Percentiles rank a stretch among this genome's conserved stretches.
phyloP scores from a whole-genome alignment of 2,329 filamentous ascomycete genomes.

The Sporothrix phasma region DNA sequence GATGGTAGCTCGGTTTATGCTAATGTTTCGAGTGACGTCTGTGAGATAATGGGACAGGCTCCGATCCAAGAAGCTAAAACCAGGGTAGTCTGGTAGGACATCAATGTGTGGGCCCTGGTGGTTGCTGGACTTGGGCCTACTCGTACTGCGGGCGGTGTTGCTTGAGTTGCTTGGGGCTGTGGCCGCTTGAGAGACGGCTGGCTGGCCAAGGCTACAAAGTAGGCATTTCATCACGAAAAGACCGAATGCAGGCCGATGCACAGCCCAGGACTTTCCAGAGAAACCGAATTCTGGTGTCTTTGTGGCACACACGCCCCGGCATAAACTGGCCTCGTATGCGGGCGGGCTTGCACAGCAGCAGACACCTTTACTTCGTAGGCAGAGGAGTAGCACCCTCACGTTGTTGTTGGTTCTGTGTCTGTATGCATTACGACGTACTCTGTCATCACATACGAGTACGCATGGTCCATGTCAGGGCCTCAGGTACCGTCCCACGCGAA shows the following conservation, averaged over 20 bases:
- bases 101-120: neutral
- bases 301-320: slow-evolving; percentile 8
- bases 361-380: neutral
- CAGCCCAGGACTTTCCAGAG: no score
- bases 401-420: no score
- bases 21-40: neutral
- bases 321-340: neutral
- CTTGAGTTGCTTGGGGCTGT: no score
- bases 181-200: neutral
- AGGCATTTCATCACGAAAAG: no score
- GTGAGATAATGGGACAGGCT: neutral
- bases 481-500: slow-evolving; percentile 2
- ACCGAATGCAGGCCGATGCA: neutral
- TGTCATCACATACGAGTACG: no score
- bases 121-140: neutral
- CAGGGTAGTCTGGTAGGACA: neutral
- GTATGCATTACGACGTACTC: no score
- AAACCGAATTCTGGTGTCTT: no score
- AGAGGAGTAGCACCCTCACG: no score
- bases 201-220: no score
- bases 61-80: neutral
- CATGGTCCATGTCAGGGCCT: neutral
- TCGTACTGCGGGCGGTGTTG: no score
- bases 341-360: neutral
- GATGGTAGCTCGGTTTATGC: no score